phyloP scores from a whole-genome alignment of 805 yeast genomes.

The Millerozyma acaciae region DNA sequence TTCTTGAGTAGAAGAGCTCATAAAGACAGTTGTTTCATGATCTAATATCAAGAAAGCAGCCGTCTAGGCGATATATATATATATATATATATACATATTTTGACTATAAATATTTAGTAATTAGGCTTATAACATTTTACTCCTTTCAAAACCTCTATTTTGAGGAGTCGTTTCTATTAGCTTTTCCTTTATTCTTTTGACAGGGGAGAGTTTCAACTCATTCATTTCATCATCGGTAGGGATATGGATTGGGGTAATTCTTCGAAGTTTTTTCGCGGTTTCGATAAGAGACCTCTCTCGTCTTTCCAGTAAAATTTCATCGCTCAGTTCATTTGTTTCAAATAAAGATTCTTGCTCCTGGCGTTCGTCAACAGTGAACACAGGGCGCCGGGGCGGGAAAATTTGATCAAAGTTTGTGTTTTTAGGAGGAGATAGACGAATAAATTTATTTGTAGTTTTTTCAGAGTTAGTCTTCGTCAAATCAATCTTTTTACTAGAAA shows the following conservation, averaged over 20 bases:
- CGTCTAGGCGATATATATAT: too few species aligned
- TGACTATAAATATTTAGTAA: too few species aligned
- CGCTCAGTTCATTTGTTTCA: conserved; percentile 2
- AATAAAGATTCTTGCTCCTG: conserved; percentile 1
- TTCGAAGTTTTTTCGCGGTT: conserved; percentile 31
- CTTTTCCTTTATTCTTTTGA: conserved; percentile 25
- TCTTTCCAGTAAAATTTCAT: background rate
- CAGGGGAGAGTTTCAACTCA: conserved; percentile 30
- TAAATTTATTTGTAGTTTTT: conserved; percentile 1
- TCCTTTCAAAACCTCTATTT: too few species aligned
- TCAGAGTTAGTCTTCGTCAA: too few species aligned
- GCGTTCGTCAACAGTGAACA: conserved; percentile 9
- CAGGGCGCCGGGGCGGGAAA: conserved; percentile 21
- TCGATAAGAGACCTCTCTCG: conserved; percentile 20
- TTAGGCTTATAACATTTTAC: too few species aligned
- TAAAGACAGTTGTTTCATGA: too few species aligned
- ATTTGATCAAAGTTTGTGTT: conserved; percentile 4
- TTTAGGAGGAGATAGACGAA: conserved; percentile 10
- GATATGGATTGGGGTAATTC: conserved; percentile 34
- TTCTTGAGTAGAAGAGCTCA: too few species aligned
- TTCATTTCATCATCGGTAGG: conserved; percentile 26
- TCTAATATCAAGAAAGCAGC: too few species aligned
- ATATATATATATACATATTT: too few species aligned
- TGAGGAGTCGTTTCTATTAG: too few species aligned
- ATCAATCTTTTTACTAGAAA: background rate